Evolutionary conservation across 148 eudicot genomes (phyloP).

Genomic region (Cornus florida): DNA sequence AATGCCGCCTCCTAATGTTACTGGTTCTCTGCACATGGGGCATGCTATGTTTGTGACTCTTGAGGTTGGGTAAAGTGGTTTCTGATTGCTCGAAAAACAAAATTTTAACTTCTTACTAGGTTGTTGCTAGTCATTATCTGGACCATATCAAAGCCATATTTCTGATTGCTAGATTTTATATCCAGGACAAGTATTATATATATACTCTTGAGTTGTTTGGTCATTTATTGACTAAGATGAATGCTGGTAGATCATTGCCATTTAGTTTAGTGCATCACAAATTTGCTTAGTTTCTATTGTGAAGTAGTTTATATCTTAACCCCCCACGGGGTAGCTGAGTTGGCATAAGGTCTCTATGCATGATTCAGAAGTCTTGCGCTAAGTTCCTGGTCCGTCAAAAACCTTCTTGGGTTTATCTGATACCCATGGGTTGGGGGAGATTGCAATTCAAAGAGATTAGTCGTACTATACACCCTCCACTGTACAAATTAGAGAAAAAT

Average conservation of each 20-base stretch:
- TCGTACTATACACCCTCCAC: too few species aligned
- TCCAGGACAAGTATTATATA: neutral
- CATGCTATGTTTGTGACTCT: constrained; percentile 99
- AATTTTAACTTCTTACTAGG: constrained; percentile 4
- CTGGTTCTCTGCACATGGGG: constrained; percentile 99
- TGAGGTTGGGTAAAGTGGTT: constrained; percentile 62
- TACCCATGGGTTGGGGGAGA: too few species aligned
- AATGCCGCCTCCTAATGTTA: constrained; percentile 99
- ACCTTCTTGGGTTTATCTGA: too few species aligned
- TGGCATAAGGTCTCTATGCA: too few species aligned
- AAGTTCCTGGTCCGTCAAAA: too few species aligned
- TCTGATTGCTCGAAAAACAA: neutral
- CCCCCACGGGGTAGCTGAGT: too few species aligned
- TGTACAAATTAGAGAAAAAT: too few species aligned
- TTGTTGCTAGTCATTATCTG: constrained; percentile 4
- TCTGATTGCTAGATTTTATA: neutral
- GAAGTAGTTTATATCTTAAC: neutral
- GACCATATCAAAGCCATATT: neutral
- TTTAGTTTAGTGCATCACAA: neutral
- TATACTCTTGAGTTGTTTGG: neutral
- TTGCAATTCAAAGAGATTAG: too few species aligned
- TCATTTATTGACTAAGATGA: neutral
- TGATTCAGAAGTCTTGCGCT: too few species aligned
- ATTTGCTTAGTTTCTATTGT: neutral
- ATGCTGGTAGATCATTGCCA: neutral